Base-by-base conservation (phyloP, 225 moss, liverwort and hornwort species). In the Anthoceros angustus region DNA sequence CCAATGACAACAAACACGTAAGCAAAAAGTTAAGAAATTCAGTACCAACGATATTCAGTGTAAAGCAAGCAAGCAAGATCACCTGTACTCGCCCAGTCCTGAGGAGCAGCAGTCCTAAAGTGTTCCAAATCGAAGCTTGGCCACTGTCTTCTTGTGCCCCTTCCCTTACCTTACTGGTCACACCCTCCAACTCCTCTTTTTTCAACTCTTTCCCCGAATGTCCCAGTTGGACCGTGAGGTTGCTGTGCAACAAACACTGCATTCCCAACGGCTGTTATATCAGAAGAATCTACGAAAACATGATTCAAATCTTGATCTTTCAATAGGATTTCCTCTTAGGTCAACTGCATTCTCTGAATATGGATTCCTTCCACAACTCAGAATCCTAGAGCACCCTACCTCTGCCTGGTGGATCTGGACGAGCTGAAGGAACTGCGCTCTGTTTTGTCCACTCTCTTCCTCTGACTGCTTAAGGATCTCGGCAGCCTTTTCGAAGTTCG, bases 331-430 rank as follows among this genome's bases (percentile, higher is more conserved):
- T 46, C 12, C 45, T 6, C 45, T 16, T 5, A 46, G 12, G 45
- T 46, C 45, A 11, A 46, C 2, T 1, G 45, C 32, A 46, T 2
- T 11, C 16, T 46, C 11, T 46, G 45, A 46, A 46, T 6, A 46
- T 11, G 2, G n/a, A n/a, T n/a, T 11, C 45, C 45, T 16, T 46
- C 12, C 45, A 46, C 16, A 11, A 46, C 45, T 46, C 11, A 46
- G 2, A 16, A 46, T 11, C 11, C 45, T 16, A 16, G 2, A 11
- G 16, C 16, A 46, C 45, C 11, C 55, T 66, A 84, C 84, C 81
- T 81, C 74, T 42, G 81, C 78, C 39, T 77, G 81, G 62, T 84
- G 84, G 42, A 79, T 76, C 64, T 84, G 84, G 70, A 81, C 78
- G 32, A 63, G 41, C 10, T 74, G 71, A 71, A 84, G 70, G 62